Evolutionary conservation across 75 land plant genomes (phyloP).

Genomic region (Pinus albicaulis): DNA sequence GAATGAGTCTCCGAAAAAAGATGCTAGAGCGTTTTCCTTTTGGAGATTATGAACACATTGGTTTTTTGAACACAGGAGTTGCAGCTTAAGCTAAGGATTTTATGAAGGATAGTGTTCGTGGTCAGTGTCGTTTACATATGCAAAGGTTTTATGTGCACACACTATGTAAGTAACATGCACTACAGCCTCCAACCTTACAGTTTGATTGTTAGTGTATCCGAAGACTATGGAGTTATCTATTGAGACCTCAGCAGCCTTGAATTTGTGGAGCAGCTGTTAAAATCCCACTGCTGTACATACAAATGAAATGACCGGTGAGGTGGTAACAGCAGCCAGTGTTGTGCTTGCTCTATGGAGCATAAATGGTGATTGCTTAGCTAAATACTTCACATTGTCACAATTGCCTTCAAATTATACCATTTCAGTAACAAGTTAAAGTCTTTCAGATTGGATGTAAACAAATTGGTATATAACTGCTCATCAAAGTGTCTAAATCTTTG

Average conservation of each 20-base stretch:
- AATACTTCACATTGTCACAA: slow-evolving; percentile 63
- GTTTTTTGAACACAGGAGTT: slow-evolving; percentile 16
- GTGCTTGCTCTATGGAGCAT: slow-evolving; percentile 89
- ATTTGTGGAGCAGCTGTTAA: slow-evolving; percentile 33
- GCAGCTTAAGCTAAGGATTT: slow-evolving; percentile 79
- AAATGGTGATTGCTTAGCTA: slow-evolving; percentile 97
- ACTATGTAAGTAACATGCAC: slow-evolving; percentile 79
- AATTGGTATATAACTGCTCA: no score
- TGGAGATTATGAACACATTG: no score
- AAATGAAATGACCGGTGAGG: slow-evolving; percentile 32
- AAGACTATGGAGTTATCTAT: slow-evolving; percentile 79
- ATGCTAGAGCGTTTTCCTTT: no score
- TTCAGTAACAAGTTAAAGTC: slow-evolving; percentile 13
- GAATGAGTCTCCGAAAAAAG: no score
- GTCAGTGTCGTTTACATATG: slow-evolving; percentile 41
- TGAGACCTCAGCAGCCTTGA: slow-evolving; percentile 47
- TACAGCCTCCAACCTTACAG: slow-evolving; percentile 86
- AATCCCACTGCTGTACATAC: slow-evolving; percentile 74
- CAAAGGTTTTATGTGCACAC: slow-evolving; percentile 84
- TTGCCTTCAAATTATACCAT: slow-evolving; percentile 76
- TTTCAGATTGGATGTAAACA: no score
- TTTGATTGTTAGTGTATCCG: slow-evolving; percentile 74
- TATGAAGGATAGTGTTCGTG: slow-evolving; percentile 48
- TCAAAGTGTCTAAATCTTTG: no score
- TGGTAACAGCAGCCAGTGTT: slow-evolving; percentile 90